These are phyloP conservation scores for Thalassiosira profunda DNA, from an alignment of 108 stramenopile genomes.

Conservation along the genomic window DNA sequence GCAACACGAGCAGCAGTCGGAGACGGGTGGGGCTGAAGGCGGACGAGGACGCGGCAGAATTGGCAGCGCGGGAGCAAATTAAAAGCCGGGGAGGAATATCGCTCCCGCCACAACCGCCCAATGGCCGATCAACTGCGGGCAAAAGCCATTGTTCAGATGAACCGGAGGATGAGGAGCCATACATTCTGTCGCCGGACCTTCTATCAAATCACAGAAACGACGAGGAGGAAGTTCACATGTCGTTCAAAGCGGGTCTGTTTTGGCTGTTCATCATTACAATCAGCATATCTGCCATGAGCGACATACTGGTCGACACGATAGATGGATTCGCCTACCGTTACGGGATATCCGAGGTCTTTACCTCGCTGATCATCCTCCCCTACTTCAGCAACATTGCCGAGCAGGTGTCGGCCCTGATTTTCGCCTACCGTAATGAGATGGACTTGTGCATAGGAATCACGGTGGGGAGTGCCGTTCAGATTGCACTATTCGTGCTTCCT, in stretches of 20 bases:
- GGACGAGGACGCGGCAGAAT: no score
- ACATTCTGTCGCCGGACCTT: slow-evolving; percentile 6
- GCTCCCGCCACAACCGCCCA: no score
- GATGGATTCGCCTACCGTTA: slow-evolving; percentile 90
- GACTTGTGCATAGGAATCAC: slow-evolving; percentile 97
- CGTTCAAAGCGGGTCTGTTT: slow-evolving; percentile 78
- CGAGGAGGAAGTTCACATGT: slow-evolving; percentile 57
- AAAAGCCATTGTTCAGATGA: slow-evolving; percentile 60
- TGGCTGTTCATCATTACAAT: slow-evolving; percentile 94
- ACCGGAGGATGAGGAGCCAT: slow-evolving; percentile 22
- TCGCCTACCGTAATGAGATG: slow-evolving; percentile 97
- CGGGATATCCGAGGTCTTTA: slow-evolving; percentile 91
- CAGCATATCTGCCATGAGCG: slow-evolving; percentile 90
- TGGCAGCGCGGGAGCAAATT: no score
- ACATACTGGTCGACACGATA: slow-evolving; percentile 95
- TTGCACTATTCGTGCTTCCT: slow-evolving; percentile 95
- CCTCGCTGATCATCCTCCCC: slow-evolving; percentile 94
- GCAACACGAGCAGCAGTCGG: no score
- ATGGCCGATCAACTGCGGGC: background rate
- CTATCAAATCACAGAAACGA: slow-evolving; percentile 3
- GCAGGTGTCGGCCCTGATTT: slow-evolving; percentile 94
- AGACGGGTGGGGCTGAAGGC: no score
- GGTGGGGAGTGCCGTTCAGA: slow-evolving; percentile 96
- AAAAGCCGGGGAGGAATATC: no score
- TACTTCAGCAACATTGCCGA: slow-evolving; percentile 98